These are phyloP conservation scores for Calonectria honghensis DNA, from an alignment of 2,329 filamentous ascomycete species.

Conservation along the genomic window DNA sequence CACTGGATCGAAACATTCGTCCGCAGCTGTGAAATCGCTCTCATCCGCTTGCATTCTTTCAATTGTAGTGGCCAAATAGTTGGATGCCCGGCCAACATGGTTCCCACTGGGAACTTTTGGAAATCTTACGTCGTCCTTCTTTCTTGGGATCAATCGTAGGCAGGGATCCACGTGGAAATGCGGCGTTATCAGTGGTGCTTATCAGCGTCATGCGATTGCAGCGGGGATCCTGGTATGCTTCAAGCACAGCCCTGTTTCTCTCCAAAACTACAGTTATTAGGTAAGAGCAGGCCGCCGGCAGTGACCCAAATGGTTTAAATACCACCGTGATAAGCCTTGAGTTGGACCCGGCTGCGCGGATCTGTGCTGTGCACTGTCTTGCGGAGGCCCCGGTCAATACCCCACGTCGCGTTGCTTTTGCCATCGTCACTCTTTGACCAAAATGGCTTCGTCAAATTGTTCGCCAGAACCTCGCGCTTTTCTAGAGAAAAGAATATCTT, in stretches of 20 bases:
- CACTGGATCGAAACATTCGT: background rate
- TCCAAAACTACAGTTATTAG: background rate
- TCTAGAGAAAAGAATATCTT: background rate
- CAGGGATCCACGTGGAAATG: background rate
- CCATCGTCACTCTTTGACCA: background rate
- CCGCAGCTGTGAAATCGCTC: background rate
- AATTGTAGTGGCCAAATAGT: background rate
- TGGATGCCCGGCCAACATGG: background rate
- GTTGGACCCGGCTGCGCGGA: background rate
- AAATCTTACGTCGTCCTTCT: constrained; percentile 11
- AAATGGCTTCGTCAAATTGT: background rate
- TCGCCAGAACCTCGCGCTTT: background rate
- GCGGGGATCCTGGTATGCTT: background rate
- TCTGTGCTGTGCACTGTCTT: background rate
- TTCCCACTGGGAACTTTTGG: constrained; percentile 10
- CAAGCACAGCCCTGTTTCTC: background rate
- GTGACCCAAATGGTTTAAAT: background rate
- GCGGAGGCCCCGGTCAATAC: background rate
- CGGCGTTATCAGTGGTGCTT: constrained; percentile 11
- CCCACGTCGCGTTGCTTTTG: background rate
- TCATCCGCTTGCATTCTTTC: too few relatives aligned
- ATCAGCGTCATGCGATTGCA: constrained; percentile 8
- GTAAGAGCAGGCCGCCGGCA: background rate
- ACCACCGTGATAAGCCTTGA: background rate
- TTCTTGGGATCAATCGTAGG: background rate